These are phyloP conservation scores for Phytophthora megakarya DNA, from an alignment of 352 stramenopile genomes.

Conservation along the genomic window DNA sequence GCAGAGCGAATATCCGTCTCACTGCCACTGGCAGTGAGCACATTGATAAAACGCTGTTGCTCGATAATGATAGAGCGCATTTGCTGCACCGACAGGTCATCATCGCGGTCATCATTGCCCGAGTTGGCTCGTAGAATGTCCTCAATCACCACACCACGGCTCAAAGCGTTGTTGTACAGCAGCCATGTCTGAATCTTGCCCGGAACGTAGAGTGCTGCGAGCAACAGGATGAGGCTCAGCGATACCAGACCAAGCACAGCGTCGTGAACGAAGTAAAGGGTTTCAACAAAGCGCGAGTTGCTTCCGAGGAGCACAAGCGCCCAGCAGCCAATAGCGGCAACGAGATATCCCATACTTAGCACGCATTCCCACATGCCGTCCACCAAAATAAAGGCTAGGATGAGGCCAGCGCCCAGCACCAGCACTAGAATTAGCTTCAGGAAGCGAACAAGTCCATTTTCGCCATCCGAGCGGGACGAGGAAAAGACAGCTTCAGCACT, in stretches of 20 bases:
- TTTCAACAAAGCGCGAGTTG: slow-evolving; percentile 89
- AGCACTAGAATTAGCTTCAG: slow-evolving; percentile 81
- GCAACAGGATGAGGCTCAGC: slow-evolving; percentile 92
- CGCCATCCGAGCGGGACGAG: slow-evolving; percentile 52
- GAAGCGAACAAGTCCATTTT: slow-evolving; percentile 71
- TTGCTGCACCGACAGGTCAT: slow-evolving; percentile 73
- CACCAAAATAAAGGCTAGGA: slow-evolving; percentile 69
- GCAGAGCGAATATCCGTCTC: slow-evolving; percentile 52
- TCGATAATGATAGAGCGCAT: slow-evolving; percentile 83
- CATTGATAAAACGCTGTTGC: slow-evolving; percentile 78
- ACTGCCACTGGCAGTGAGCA: slow-evolving; percentile 58
- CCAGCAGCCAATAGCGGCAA: slow-evolving; percentile 87
- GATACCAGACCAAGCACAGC: slow-evolving; percentile 92
- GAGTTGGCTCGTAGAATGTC: slow-evolving; percentile 93
- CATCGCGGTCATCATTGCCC: slow-evolving; percentile 66
- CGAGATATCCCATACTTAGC: slow-evolving; percentile 93
- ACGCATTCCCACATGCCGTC: slow-evolving; percentile 90
- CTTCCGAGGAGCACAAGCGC: slow-evolving; percentile 87
- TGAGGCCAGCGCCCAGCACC: slow-evolving; percentile 69
- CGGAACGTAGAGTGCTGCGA: slow-evolving; percentile 90
- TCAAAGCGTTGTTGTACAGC: slow-evolving; percentile 97
- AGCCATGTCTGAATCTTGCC: slow-evolving; percentile 97
- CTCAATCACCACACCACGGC: slow-evolving; percentile 95
- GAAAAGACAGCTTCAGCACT: slow-evolving; percentile 65
- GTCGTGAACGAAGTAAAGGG: slow-evolving; percentile 95